Percentiles rank a stretch among this genome's conserved stretches.
phyloP scores from a whole-genome alignment of 164 flowering plant species.

The Warburgia ugandensis region DNA sequence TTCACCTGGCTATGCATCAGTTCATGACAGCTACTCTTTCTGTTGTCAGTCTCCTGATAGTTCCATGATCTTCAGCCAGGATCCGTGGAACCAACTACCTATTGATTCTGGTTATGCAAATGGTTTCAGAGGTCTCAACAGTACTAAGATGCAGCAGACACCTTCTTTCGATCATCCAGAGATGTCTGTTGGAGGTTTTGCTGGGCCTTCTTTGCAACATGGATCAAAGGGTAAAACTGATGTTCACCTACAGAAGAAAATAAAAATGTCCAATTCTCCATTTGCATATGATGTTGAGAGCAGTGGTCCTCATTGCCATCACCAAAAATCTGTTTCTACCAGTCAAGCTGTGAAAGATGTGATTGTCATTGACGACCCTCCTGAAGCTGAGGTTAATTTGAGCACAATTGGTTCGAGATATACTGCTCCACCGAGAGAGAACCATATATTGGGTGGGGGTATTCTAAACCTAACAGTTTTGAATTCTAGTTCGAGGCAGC shows the following conservation, averaged over 20 bases:
- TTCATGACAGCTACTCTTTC: conserved; percentile 15
- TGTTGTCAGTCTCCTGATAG: conserved; percentile 20
- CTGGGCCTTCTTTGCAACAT: conserved; percentile 8
- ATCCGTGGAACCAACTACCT: conserved; percentile 14
- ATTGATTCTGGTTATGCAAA: conserved; percentile 18
- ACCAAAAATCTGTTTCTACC: conserved; percentile 13
- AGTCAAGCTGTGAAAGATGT: conserved; percentile 29
- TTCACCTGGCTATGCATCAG: conserved; percentile 13
- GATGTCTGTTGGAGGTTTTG: conserved; percentile 15
- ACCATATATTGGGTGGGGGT: conserved; percentile 13
- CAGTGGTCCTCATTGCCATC: conserved; percentile 9
- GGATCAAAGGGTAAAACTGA: conserved; percentile 13
- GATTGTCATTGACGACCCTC: conserved; percentile 46
- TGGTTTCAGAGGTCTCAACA: conserved; percentile 13
- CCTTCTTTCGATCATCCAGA: conserved; percentile 10
- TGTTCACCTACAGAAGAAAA: conserved; percentile 10
- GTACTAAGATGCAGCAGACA: conserved; percentile 12
- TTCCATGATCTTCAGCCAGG: conserved; percentile 15
- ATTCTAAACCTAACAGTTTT: conserved; percentile 12
- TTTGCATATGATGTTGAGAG: conserved; percentile 13
- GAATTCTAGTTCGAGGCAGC: conserved; percentile 13
- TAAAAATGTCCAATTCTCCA: conserved; percentile 11
- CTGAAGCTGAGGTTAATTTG: conserved; percentile 28
- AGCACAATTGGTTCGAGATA: conserved; percentile 3
- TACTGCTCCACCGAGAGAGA: conserved; percentile 15